These are phyloP conservation scores for Cucumis melo DNA, from an alignment of 306 rosid genomes.

Conservation along the genomic window DNA sequence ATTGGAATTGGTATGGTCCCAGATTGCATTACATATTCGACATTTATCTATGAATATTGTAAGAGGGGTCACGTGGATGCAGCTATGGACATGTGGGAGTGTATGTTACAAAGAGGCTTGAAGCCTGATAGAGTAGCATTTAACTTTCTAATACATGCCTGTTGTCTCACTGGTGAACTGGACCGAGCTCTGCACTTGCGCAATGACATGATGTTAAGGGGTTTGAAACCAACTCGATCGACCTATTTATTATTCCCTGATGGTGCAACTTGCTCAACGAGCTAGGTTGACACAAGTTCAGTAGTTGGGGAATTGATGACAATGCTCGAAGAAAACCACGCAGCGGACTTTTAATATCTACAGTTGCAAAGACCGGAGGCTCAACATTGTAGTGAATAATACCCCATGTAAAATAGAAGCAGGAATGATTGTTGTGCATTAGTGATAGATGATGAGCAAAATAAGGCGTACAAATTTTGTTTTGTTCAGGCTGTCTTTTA, in stretches of 20 bases:
- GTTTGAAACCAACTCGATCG: constrained; percentile 37
- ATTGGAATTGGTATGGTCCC: constrained; percentile 47
- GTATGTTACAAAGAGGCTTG: constrained; percentile 64
- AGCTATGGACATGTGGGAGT: constrained; percentile 61
- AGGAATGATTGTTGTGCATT: not conserved
- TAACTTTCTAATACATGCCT: constrained; percentile 67
- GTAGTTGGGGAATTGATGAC: not conserved
- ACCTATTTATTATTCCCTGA: constrained; percentile 19
- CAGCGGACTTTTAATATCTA: not conserved
- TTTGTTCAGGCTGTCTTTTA: too few species aligned
- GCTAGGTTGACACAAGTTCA: not conserved
- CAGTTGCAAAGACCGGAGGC: not conserved
- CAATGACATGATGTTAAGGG: constrained; percentile 68
- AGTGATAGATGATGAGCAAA: not conserved
- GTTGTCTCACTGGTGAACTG: constrained; percentile 66
- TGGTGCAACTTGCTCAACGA: constrained; percentile 17
- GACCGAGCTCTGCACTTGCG: constrained; percentile 61
- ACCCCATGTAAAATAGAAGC: not conserved
- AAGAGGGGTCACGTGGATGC: constrained; percentile 46
- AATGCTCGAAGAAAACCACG: not conserved
- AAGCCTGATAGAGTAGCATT: constrained; percentile 67
- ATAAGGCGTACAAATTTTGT: not conserved
- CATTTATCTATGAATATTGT: constrained; percentile 66
- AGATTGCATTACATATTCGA: constrained; percentile 76
- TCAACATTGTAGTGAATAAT: not conserved